Base-by-base conservation (phyloP, 257 asterid genomes). In the Nicotiana tabacum region DNA sequence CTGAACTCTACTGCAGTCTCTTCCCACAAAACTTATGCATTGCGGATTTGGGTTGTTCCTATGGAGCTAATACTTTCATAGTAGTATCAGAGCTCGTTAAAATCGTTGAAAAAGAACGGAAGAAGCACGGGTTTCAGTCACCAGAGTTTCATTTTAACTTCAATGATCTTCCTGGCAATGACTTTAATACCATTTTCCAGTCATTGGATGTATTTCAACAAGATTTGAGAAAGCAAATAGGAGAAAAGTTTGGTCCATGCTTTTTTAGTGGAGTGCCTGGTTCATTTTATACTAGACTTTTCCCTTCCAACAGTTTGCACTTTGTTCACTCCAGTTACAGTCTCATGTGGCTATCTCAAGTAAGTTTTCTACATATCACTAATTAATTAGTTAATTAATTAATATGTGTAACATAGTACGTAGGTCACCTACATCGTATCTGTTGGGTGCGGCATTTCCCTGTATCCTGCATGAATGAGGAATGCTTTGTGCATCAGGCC, bases 141-240 rank as follows among this genome's bases (percentile, higher is more conserved):
- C 94, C 93, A 0, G 96, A 92, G 21, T 87, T 86, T 61, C 87
- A 90, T 27, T 85, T 92, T 18, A 81, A 39, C 35, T 64, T 94
- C 82, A 94, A 94, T 66, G 97, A 92, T 81, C 96, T 94, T 29
- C 95, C 95, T 0, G 83, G 92, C 24, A 94, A 89, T 48, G 98
- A 94, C 81, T 94, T 92, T 84, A 94, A 94, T 81, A 74, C 87
- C 43, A 86, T 94, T 35, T 94, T 91, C 83, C 82, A 13, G 57
- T 88, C 88, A 1, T 53, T 92, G 39, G 89, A 90, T 27, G 4
- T 7, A 1, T 90, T 92, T 56, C 83, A 76, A 2, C 62, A 83
- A 57, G 80, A 85, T 3, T 24, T 92, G 0, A 65, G 2, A 17
- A 72, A 77, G 0, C 87, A 91, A 66, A n/a, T 70, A 57, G 91